phyloP scores from a whole-genome alignment of 2,329 filamentous ascomycete genomes.

The Colletotrichum filicis region DNA sequence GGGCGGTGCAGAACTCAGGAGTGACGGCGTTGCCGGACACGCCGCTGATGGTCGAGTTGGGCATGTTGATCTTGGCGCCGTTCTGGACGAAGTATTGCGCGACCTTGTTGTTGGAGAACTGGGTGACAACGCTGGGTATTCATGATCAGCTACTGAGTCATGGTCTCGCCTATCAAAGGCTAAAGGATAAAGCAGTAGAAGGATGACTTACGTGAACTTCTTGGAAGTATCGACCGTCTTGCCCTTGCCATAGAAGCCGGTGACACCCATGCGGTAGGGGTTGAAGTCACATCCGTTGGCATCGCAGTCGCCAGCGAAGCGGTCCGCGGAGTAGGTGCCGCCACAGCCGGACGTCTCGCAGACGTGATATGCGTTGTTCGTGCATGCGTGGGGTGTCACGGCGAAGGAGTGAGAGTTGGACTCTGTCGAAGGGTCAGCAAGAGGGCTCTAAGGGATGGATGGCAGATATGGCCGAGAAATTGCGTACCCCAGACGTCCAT shows the following conservation, averaged over 20 bases:
- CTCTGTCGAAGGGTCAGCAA: constrained; percentile 35
- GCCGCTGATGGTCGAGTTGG: constrained; percentile 46
- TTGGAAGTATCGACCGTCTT: constrained; percentile 66
- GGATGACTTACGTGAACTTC: constrained; percentile 56
- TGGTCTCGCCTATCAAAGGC: background rate
- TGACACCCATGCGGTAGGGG: constrained; percentile 69
- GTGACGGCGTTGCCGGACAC: constrained; percentile 59
- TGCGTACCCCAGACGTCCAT: constrained; percentile 69
- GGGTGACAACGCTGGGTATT: constrained; percentile 65
- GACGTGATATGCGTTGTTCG: constrained; percentile 51
- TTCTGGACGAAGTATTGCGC: constrained; percentile 71
- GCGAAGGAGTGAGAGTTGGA: constrained; percentile 68
- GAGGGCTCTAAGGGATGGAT: background rate
- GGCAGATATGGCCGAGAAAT: background rate
- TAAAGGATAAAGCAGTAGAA: background rate
- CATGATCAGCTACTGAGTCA: background rate
- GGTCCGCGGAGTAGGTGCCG: constrained; percentile 57
- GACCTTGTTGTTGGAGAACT: constrained; percentile 63
- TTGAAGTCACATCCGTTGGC: constrained; percentile 75
- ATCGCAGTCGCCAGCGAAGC: constrained; percentile 70
- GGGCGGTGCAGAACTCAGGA: constrained; percentile 64
- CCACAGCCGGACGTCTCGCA: constrained; percentile 52
- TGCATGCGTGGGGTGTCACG: constrained; percentile 68
- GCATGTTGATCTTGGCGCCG: constrained; percentile 62
- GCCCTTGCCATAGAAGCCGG: constrained; percentile 68